Percentiles rank a stretch among this genome's conserved stretches.
Conservation (phyloP, 306 rosid genomes). For the Corylus avellana region DNA sequence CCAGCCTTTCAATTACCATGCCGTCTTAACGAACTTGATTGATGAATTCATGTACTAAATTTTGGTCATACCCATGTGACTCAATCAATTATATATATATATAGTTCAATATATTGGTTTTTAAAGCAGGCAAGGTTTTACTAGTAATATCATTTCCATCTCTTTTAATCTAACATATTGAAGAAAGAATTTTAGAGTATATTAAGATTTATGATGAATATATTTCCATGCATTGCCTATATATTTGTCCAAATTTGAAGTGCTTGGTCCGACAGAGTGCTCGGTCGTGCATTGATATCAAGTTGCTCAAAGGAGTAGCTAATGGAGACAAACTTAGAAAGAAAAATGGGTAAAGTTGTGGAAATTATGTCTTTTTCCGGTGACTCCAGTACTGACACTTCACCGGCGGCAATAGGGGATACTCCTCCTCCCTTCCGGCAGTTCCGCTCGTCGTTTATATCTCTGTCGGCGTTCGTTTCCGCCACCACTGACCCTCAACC, state of each 20-base stretch:
- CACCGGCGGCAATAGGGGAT: not conserved
- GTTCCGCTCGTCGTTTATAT: not conserved
- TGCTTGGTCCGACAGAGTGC: not conserved
- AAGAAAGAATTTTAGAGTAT: not conserved
- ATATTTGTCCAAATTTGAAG: not conserved
- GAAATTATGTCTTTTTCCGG: not conserved
- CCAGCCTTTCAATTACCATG: no score
- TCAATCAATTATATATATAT: no score
- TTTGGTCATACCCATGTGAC: no score
- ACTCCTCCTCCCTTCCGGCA: slow-evolving; percentile 2
- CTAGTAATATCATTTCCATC: no score
- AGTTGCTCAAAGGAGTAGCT: not conserved
- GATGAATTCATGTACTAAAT: no score
- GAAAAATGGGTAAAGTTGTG: not conserved
- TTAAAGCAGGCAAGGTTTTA: no score
- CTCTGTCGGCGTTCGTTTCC: slow-evolving; percentile 9
- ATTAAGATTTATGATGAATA: not conserved
- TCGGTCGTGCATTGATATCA: not conserved
- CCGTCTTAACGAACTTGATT: no score
- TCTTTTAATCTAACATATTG: no score
- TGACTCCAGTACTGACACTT: not conserved
- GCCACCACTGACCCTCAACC: not conserved
- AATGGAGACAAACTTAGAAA: no score
- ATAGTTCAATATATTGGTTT: no score
- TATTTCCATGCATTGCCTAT: not conserved